Evolutionary conservation across 208 protist genomes (phyloP).

Genomic region (Crithidia acanthocephali): DNA sequence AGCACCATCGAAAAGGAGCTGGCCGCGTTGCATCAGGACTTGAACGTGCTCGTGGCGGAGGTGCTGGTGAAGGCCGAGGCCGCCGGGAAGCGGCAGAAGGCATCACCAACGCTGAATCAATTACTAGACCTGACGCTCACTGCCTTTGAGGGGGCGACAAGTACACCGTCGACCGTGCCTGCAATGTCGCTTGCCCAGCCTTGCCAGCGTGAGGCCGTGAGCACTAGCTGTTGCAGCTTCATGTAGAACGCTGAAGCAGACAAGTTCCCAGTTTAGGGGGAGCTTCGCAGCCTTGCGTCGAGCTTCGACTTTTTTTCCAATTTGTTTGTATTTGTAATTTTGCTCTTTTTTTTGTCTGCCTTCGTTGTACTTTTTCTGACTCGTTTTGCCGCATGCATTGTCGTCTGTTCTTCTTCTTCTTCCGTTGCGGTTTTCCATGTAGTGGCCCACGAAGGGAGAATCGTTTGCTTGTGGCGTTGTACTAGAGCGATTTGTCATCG

Average conservation of each 20-base stretch:
- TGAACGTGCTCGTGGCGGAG: slow-evolving; percentile 73
- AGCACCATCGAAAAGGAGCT: slow-evolving; percentile 57
- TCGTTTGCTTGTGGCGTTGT: no score
- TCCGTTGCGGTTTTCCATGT: no score
- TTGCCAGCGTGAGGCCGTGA: slow-evolving; percentile 26
- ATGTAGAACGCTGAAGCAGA: no score
- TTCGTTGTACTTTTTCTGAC: no score
- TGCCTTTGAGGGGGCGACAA: slow-evolving; percentile 50
- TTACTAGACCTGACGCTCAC: slow-evolving; percentile 67
- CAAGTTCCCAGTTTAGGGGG: no score
- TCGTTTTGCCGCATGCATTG: no score
- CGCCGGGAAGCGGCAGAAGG: slow-evolving; percentile 24
- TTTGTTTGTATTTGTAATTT: slow-evolving; percentile 1
- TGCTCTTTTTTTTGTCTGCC: slow-evolving; percentile 11
- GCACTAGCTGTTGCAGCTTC: slow-evolving; percentile 38
- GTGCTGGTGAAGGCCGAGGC: slow-evolving; percentile 59
- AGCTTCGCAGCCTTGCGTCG: no score
- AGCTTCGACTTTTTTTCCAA: no score
- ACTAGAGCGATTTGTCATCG: no score
- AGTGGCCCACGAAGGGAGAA: no score
- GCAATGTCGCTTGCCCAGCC: slow-evolving; percentile 56
- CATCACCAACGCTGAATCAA: slow-evolving; percentile 55
- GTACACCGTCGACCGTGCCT: slow-evolving; percentile 43
- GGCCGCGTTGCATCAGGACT: slow-evolving; percentile 52
- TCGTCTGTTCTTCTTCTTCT: no score